Percentiles rank a stretch among this genome's conserved stretches.
These are phyloP conservation scores for Viola odorata DNA, from an alignment of 345 rosid genomes.

Conservation along the genomic window DNA sequence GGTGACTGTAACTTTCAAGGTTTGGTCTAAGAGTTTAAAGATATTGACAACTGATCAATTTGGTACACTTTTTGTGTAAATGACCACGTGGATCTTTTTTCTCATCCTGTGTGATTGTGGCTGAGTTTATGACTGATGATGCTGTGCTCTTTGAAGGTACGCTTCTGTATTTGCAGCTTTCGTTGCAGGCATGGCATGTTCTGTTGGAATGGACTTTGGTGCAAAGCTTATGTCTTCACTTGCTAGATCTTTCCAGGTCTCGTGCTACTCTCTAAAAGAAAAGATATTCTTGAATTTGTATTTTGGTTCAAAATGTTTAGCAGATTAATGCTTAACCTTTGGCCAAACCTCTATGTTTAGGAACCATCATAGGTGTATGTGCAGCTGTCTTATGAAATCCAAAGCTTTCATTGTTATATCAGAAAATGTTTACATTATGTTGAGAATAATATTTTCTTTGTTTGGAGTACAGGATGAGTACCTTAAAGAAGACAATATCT, in stretches of 20 bases:
- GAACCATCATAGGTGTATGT: not conserved
- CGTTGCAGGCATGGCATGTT: slow-evolving; percentile 85
- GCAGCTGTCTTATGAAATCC: no score
- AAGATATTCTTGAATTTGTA: not conserved
- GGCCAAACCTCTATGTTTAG: not conserved
- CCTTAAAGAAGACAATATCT: slow-evolving; percentile 66
- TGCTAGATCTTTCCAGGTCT: slow-evolving; percentile 73
- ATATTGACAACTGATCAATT: not conserved
- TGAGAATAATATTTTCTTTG: not conserved
- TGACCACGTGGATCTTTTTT: not conserved
- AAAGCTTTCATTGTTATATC: not conserved
- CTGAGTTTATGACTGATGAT: slow-evolving; percentile 1
- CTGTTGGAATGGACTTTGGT: slow-evolving; percentile 77
- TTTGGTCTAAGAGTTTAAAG: no score
- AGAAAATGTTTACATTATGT: not conserved
- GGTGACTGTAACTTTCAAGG: no score
- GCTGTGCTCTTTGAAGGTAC: slow-evolving; percentile 41
- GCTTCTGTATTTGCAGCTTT: slow-evolving; percentile 83
- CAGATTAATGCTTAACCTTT: not conserved
- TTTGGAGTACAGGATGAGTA: slow-evolving; percentile 61
- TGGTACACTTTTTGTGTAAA: not conserved
- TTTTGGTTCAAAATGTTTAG: not conserved
- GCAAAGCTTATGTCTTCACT: slow-evolving; percentile 80
- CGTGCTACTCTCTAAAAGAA: not conserved
- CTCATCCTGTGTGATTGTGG: not conserved